Base-by-base conservation (phyloP, 805 yeast species). In the Teunomyces kruisii region DNA sequence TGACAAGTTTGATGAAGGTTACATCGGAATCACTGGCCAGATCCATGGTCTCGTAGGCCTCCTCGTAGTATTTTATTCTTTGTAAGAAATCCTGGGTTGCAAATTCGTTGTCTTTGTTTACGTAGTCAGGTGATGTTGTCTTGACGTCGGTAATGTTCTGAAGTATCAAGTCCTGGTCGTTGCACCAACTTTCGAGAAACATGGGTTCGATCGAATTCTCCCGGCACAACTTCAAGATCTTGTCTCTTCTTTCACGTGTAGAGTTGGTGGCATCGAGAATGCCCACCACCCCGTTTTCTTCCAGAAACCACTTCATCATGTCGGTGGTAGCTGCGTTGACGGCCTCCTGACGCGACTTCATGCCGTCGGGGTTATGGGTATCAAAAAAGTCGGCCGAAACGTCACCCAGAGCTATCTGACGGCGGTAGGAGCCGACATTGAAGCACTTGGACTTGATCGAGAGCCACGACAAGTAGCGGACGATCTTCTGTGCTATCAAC, bases 261-360 rank as follows among this genome's bases (percentile, higher is more conserved):
- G 90, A 84, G 64, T 92, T 91, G 2, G 97, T 89, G 19, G 97
- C 97, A 66, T 94, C 99, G 46, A 92, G 73, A 6, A 94, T 88
- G 0, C 96, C 98, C 36, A 94, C 98, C 19, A 84, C 86, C 12
- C 96, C 96, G 47, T 81, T 75, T 43, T 86, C 88, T 13, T 83
- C 80, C 29, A 76, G 72, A 61, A 88, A 88, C 98, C 98, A 94
- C 38, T 77, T 67, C 77, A 90, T 76, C 85, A 92, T 86, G 56
- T 89, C 96, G 4, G 69, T 56, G 38, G 88, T 75, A 2, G 97
- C 96, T 33, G 67, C 67, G 31, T 79, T 75, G 30, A 88, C 86
- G 0, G 97, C 94, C 49, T 80, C 77, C 35, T 74, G 73, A 45
- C 97, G 74, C 45, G 80, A 74, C 44, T 76, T 70, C 58, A 78